Evolutionary conservation across 805 yeast species (phyloP), one percentile per base, ranked within the genome.

Genomic region (Debaryomyces maramus): DNA sequence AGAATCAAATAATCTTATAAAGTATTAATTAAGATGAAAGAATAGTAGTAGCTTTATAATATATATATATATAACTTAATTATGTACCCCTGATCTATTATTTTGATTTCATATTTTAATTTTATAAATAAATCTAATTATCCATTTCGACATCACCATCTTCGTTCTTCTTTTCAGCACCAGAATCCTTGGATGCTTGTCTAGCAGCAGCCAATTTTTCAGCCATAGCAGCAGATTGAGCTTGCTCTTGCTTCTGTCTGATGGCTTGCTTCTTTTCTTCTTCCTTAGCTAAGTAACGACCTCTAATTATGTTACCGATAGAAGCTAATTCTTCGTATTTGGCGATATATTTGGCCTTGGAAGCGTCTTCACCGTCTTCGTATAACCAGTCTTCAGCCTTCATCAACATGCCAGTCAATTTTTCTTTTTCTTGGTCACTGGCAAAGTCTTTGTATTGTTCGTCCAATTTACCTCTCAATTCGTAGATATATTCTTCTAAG

Each of bases 321-420:
- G 96, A 79, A 33, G 97, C 95, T 60, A 93, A 82, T 71, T 93
- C 99, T 73, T 93, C 98, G 72, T 89, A 89, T 72, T 87, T 90
- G 61, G 99, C 98, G 70, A 95, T 83, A 78, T 91, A 93, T 67
- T 85, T 88, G 56, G 93, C 99, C 81, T 93, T 90, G 60, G 90
- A 78, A 48, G 97, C 80, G 67, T 93, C 99, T 63, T 87, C 89
- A 61, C 98, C 98, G 42, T 89, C 99, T 47, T 86, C 96, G 70
- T 93, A 93, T 60, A 93, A 81, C 99, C 99, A 93, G 62, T 91
- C 97, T 78, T 93, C 99, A 51, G 98, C 81, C 66, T 82, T 84
- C 60, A 76, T 64, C 63, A 93, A 78, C 77, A 85, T 77, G 45
- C 72, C 85, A 36, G 78, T 65, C 59, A 93, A 77, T 61, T 78